Conservation (phyloP, 257 asterid genomes). For the Ligustrum vulgare region DNA sequence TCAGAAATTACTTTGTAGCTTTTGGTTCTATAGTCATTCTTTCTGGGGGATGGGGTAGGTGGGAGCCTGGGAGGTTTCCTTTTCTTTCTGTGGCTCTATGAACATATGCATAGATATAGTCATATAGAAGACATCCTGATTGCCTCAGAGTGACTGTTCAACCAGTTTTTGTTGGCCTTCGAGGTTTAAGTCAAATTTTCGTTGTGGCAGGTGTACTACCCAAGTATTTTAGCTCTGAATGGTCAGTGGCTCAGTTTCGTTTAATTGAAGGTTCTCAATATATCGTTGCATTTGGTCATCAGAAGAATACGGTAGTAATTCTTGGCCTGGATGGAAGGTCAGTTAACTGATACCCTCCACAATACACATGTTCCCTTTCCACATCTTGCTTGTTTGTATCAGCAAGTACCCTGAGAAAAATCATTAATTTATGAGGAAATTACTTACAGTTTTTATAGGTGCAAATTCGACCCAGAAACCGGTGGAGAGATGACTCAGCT, state of each 20-base stretch:
- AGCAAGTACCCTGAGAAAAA: not conserved
- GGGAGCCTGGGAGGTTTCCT: not conserved
- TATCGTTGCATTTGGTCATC: slow-evolving; percentile 90
- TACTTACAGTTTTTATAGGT: slow-evolving; percentile 72
- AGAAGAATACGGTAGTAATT: slow-evolving; percentile 79
- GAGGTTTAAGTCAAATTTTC: slow-evolving; percentile 4
- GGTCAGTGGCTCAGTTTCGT: slow-evolving; percentile 97
- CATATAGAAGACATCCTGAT: not conserved
- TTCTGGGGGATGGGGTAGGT: not conserved
- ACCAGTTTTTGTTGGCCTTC: slow-evolving; percentile 2
- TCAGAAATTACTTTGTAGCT: not conserved
- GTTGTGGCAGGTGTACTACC: slow-evolving; percentile 78
- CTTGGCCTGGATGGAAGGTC: slow-evolving; percentile 99
- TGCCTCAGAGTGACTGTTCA: not conserved
- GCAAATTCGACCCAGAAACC: slow-evolving; percentile 64
- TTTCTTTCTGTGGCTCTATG: not conserved
- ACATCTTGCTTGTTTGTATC: not conserved
- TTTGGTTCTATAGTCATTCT: not conserved
- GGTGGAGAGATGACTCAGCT: slow-evolving; percentile 91
- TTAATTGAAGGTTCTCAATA: slow-evolving; percentile 81
- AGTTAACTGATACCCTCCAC: slow-evolving; percentile 14
- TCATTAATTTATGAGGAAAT: slow-evolving; percentile 3
- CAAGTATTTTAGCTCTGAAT: slow-evolving; percentile 94
- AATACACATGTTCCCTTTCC: not conserved
- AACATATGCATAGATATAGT: not conserved